Evolutionary conservation across 805 yeast genomes (phyloP).

Genomic region (Candida bentonensis): DNA sequence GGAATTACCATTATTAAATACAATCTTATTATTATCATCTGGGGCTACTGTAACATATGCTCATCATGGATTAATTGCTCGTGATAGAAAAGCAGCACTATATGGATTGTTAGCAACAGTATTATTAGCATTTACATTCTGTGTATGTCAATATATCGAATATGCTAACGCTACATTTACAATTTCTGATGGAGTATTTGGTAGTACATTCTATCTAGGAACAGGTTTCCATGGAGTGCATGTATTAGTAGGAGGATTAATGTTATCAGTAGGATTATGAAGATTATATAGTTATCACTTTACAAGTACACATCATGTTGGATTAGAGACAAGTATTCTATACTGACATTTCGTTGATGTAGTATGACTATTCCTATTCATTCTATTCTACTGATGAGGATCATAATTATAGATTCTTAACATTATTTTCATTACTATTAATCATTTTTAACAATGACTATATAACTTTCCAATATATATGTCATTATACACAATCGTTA

Average conservation of each 20-base stretch:
- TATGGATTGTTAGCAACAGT: conserved; percentile 13
- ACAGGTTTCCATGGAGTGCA: conserved; percentile 17
- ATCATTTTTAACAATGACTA: not conserved
- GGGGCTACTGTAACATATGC: conserved; percentile 16
- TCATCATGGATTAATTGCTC: conserved; percentile 16
- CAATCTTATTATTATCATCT: conserved; percentile 17
- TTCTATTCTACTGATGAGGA: conserved; percentile 18
- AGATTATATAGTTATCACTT: conserved; percentile 14
- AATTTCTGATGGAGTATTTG: conserved; percentile 17
- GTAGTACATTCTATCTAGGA: conserved; percentile 15
- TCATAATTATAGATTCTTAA: conserved; percentile 7
- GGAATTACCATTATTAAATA: conserved; percentile 20
- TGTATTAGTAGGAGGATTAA: conserved; percentile 13
- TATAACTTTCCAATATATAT: not conserved
- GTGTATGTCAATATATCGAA: conserved; percentile 17
- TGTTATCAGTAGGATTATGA: conserved; percentile 12
- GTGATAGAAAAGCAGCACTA: conserved; percentile 10
- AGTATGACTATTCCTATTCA: conserved; percentile 18
- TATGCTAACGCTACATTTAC: conserved; percentile 16
- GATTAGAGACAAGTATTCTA: conserved; percentile 16
- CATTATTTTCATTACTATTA: not conserved
- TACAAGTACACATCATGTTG: conserved; percentile 16
- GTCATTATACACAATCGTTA: not conserved
- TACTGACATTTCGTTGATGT: conserved; percentile 18
- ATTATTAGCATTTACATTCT: conserved; percentile 16